phyloP scores from a whole-genome alignment of 2,329 filamentous ascomycete species.

The Fonsecaea monophora region DNA sequence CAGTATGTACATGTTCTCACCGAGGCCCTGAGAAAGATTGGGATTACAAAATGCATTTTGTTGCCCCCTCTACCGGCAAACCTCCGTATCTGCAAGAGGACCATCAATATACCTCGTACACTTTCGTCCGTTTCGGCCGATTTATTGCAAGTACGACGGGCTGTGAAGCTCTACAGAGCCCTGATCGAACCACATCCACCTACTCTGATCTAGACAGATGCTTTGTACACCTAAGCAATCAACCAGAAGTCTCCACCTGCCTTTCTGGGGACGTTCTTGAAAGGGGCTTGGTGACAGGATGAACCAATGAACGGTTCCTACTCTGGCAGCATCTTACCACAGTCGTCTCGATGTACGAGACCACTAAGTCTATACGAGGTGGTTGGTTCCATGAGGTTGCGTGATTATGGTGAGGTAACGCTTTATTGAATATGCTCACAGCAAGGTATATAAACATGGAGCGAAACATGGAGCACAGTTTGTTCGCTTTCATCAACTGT shows the following conservation, averaged over 20 bases:
- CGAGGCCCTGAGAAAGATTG: not conserved
- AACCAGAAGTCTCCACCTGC: not conserved
- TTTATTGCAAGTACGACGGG: not conserved
- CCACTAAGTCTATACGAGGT: not conserved
- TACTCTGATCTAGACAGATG: not conserved
- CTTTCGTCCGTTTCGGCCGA: constrained; percentile 19
- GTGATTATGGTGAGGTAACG: not conserved
- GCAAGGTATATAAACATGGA: constrained; percentile 2
- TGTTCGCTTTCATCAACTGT: not conserved
- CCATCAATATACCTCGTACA: not conserved
- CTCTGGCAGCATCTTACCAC: not conserved
- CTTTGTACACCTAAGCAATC: not conserved
- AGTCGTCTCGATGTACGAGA: not conserved
- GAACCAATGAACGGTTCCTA: not conserved
- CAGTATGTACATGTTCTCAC: not conserved
- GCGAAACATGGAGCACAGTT: not conserved
- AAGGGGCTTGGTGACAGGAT: not conserved
- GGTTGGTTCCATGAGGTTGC: not conserved
- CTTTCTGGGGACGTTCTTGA: not conserved
- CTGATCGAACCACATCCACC: not conserved
- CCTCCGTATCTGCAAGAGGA: not conserved
- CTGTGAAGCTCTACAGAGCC: constrained; percentile 4
- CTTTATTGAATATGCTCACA: not conserved
- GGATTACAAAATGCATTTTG: not conserved
- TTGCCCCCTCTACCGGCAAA: not conserved